These are phyloP conservation scores for Ophiocordyceps camponoti-rufipedis DNA, from an alignment of 2,329 filamentous ascomycete species.

Conservation along the genomic window DNA sequence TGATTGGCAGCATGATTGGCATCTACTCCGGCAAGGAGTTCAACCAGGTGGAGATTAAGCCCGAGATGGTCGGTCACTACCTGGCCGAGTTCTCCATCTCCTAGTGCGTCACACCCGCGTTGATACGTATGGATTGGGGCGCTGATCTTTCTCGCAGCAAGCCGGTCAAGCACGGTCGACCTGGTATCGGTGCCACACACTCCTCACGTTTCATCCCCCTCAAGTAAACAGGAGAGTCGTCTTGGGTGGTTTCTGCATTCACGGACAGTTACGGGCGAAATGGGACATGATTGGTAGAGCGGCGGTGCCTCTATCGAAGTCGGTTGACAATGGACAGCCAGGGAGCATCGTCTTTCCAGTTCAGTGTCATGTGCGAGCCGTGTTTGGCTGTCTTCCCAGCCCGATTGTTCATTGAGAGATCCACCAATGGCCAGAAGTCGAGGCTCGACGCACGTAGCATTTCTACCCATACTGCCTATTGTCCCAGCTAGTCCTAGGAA, in stretches of 20 bases:
- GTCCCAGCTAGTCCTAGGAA: too few species aligned
- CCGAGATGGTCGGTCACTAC: conserved; percentile 99
- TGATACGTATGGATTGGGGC: background rate
- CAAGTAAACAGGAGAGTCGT: conserved; percentile 60
- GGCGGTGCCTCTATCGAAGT: conserved; percentile 23
- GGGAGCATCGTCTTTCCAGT: conserved; percentile 15
- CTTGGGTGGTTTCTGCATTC: conserved; percentile 37
- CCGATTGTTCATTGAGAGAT: too few species aligned
- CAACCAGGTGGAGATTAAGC: conserved; percentile 99
- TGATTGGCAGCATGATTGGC: conserved; percentile 96
- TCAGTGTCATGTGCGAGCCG: background rate
- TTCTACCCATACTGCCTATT: too few species aligned
- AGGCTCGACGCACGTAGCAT: too few species aligned
- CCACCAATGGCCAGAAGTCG: too few species aligned
- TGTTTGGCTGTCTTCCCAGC: too few species aligned
- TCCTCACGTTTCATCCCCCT: conserved; percentile 99
- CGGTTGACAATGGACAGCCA: conserved; percentile 25
- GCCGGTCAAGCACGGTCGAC: conserved; percentile 99
- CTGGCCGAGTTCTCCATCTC: conserved; percentile 98
- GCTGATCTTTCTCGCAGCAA: conserved; percentile 52
- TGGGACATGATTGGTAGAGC: conserved; percentile 35
- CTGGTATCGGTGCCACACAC: conserved; percentile 99
- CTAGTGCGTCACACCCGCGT: conserved; percentile 54
- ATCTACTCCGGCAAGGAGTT: conserved; percentile 99
- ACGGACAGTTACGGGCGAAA: conserved; percentile 38